Conservation (phyloP, 2,329 filamentous ascomycete genomes). For the Fusarium praegraminearum region DNA sequence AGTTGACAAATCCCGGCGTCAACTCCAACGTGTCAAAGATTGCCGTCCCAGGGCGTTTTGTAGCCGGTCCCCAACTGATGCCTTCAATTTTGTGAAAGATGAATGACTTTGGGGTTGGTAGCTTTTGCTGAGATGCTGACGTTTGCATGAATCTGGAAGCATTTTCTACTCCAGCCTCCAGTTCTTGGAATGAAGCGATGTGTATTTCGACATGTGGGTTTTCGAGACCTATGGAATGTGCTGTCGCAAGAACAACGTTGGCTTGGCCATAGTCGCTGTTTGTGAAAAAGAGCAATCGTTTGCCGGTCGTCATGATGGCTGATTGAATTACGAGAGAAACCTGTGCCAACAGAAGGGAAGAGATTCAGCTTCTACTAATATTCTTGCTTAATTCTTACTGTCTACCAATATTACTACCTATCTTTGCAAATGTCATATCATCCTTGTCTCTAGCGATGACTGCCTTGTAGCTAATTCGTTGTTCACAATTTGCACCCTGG, state of each 20-base stretch:
- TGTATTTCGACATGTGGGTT: background rate
- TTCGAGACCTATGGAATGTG: background rate
- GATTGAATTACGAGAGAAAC: fast-evolving
- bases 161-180: background rate
- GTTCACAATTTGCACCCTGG: background rate
- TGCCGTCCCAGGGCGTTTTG: background rate
- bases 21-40: background rate
- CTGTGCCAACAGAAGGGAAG: background rate
- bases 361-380: background rate
- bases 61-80: background rate
- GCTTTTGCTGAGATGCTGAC: background rate
- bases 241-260: background rate
- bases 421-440: background rate
- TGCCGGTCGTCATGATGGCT: fast-evolving
- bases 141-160: background rate
- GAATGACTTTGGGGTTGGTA: fast-evolving
- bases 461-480: background rate
- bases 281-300: background rate
- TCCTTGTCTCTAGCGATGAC: background rate
- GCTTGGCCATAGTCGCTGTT: slow-evolving; percentile 1
- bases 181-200: background rate
- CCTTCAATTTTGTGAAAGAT: background rate
- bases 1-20: background rate
- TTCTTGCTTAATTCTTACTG: background rate
- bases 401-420: fast-evolving